Evolutionary conservation across 306 rosid genomes (phyloP).

Genomic region (Dalbergia cochinchinensis): DNA sequence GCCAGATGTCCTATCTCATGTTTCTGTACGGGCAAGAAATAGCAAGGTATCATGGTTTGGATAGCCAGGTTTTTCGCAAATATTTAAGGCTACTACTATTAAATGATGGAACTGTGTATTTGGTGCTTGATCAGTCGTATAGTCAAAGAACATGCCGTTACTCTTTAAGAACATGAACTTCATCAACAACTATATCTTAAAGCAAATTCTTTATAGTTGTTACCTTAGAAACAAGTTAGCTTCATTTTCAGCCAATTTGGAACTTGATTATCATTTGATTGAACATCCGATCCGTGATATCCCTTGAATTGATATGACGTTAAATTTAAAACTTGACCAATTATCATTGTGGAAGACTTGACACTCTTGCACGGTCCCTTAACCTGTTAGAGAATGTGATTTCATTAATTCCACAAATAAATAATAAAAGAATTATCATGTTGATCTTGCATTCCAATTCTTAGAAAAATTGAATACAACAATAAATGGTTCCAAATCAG

Average conservation of each 20-base stretch:
- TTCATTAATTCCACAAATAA: not conserved
- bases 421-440: conserved; percentile 27
- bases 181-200: conserved; percentile 20
- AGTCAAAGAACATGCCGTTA: conserved; percentile 5
- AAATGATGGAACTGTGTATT: conserved; percentile 25
- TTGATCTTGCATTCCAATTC: conserved; percentile 2
- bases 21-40: conserved; percentile 99
- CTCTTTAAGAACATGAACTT: conserved; percentile 5
- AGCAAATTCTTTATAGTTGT: not conserved
- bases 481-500: not conserved
- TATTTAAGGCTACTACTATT: conserved; percentile 33
- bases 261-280: conserved; percentile 15
- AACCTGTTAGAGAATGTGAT: conserved; percentile 10
- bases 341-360: conserved; percentile 36
- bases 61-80: conserved; percentile 36
- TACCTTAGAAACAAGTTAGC: conserved; percentile 1
- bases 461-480: conserved; percentile 17
- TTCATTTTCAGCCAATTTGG: conserved; percentile 22
- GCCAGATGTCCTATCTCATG: conserved; percentile 99
- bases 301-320: conserved; percentile 18
- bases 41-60: conserved; percentile 67
- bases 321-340: conserved; percentile 32
- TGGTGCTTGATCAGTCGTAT: conserved; percentile 11
- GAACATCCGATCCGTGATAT: conserved; percentile 3
- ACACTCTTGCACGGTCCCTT: conserved; percentile 27